Base-by-base conservation (phyloP, 371 early-diverging fungal genomes). In the Mortierella sp. region DNA sequence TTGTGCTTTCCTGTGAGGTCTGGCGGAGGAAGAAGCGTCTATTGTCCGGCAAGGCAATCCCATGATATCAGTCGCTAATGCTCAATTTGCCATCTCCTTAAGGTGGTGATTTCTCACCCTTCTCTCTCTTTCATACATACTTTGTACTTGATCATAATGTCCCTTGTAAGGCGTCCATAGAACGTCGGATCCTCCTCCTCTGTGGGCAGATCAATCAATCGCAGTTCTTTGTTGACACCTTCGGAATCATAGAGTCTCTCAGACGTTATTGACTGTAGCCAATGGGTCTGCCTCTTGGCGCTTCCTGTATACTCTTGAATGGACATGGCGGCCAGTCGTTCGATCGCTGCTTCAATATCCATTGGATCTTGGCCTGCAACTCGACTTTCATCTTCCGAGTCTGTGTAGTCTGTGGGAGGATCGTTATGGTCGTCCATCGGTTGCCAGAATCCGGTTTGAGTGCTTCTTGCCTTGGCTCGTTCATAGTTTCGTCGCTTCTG, bases 351-450 rank as follows among this genome's bases (percentile, higher is more conserved):
- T 7, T 58, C 63, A 2, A 69, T 31, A 13, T 57, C 49, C 12
- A 49, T 28, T 46, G 40, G 27, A 27, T 3, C 31, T 39, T 0
- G 28, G 3, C 29, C 37, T 34, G 34, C 34, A 34, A 10, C 10
- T 10, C 4, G 34, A 34, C 34, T 10, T 6, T 69, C 70, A 1
- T 28, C 2, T 12, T 69, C 70, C n/a, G 70, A 69, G 12, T 69
- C 70, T 6, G 70, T 48, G 14, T 69, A 69, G 7, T 69, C 70
- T 12, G 70, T 69, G 3, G 62, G 63, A 2, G 63, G 62, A 12
- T 57, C 63, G 34, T 22, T 39, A 22, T 46, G 14, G 27, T 27
- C 28, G 4, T 12, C 16, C 29, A 28, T 19, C 25, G 4, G 13
- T 16, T n/a, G 16, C 16, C 10, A 19, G 29, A 22, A 22, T 25